Conservation (phyloP, 352 stramenopile genomes). For the Globisporangium acanthophoron region DNA sequence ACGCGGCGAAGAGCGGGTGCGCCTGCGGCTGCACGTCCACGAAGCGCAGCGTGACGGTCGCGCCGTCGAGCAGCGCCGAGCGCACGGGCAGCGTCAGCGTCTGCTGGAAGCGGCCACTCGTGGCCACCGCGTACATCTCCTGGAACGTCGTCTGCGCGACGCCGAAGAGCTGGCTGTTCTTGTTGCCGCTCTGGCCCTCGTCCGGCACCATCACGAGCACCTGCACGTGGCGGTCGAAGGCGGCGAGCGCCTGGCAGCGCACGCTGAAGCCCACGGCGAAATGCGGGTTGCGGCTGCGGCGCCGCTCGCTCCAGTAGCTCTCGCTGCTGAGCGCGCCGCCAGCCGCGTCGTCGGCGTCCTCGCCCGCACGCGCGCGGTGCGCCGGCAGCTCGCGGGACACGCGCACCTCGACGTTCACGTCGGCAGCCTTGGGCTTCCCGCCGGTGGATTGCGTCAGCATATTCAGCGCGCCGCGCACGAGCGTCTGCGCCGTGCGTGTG, state of each 20-base stretch:
- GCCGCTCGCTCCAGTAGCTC: conserved; percentile 67
- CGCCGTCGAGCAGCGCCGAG: conserved; percentile 51
- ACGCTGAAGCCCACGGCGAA: conserved; percentile 71
- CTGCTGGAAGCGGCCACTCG: conserved; percentile 49
- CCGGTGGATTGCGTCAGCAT: conserved; percentile 47
- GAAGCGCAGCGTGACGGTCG: conserved; percentile 60
- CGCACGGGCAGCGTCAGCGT: conserved; percentile 63
- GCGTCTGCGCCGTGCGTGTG: conserved; percentile 56
- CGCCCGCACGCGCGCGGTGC: not conserved
- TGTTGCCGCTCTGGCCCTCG: conserved; percentile 54
- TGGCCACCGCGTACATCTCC: conserved; percentile 65
- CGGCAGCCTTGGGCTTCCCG: conserved; percentile 36
- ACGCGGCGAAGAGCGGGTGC: conserved; percentile 42
- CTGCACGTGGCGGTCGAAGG: conserved; percentile 63
- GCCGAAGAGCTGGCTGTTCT: conserved; percentile 61
- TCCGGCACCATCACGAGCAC: conserved; percentile 79
- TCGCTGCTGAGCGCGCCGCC: conserved; percentile 33
- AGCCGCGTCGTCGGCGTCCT: not conserved
- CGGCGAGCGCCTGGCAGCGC: conserved; percentile 33
- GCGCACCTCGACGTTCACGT: conserved; percentile 69
- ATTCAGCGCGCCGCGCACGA: conserved; percentile 68
- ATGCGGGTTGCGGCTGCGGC: conserved; percentile 50
- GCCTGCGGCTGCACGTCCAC: conserved; percentile 34
- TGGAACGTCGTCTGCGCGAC: conserved; percentile 76
- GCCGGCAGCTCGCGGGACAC: conserved; percentile 42